Evolutionary conservation across 2,329 filamentous ascomycete species (phyloP).

Genomic region (Hypoxylon sp.): DNA sequence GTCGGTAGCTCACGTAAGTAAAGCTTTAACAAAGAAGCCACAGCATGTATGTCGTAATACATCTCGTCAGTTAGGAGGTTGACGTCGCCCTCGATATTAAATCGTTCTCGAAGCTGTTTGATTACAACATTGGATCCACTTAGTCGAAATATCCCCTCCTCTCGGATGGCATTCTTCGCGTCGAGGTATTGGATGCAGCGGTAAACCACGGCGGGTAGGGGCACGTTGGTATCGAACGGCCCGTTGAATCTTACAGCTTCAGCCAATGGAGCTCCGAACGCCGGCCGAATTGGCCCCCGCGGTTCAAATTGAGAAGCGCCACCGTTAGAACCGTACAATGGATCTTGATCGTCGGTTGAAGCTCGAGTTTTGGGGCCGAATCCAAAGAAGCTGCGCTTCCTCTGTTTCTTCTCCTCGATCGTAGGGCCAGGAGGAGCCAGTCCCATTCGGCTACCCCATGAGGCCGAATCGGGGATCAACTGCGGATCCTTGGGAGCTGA

Average conservation of each 20-base stretch:
- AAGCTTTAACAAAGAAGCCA: slow-evolving; percentile 92
- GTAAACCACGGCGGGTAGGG: slow-evolving; percentile 92
- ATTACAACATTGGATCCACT: slow-evolving; percentile 98
- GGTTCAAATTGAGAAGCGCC: slow-evolving; percentile 55
- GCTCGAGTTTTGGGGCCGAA: slow-evolving; percentile 71
- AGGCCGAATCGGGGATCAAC: slow-evolving; percentile 83
- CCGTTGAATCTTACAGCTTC: slow-evolving; percentile 88
- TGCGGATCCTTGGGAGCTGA: slow-evolving; percentile 87
- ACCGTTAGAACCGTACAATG: slow-evolving; percentile 63
- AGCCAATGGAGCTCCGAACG: slow-evolving; percentile 86
- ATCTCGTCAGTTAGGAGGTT: slow-evolving; percentile 84
- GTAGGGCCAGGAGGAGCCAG: slow-evolving; percentile 60
- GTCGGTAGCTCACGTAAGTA: slow-evolving; percentile 93
- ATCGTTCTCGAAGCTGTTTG: slow-evolving; percentile 88
- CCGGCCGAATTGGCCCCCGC: slow-evolving; percentile 71
- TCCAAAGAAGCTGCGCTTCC: slow-evolving; percentile 84
- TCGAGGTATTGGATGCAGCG: slow-evolving; percentile 94
- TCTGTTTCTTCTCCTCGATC: slow-evolving; percentile 79
- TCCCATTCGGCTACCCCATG: slow-evolving; percentile 84
- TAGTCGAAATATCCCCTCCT: slow-evolving; percentile 96
- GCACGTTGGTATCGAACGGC: slow-evolving; percentile 77
- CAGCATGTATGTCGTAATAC: slow-evolving; percentile 95
- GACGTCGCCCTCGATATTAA: slow-evolving; percentile 92
- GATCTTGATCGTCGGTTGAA: slow-evolving; percentile 69
- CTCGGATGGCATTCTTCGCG: slow-evolving; percentile 80